phyloP scores from a whole-genome alignment of 169 alveolate species.

The Plasmodium fragile region DNA sequence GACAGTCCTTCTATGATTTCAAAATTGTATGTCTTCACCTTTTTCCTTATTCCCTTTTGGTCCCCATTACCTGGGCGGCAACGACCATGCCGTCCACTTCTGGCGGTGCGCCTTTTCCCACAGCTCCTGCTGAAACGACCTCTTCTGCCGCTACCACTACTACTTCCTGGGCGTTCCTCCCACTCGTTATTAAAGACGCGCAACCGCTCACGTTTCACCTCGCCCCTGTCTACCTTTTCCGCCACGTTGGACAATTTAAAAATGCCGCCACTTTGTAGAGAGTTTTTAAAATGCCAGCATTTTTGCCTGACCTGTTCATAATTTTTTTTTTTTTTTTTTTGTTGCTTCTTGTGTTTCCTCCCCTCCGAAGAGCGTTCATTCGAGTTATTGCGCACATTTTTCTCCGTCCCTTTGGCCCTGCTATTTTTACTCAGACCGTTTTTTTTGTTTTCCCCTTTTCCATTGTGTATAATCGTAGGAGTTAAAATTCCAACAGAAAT shows the following conservation, averaged over 20 bases:
- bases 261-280: slow-evolving; percentile 6
- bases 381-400: not conserved
- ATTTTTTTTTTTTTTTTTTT: not conserved
- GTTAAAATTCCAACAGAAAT: slow-evolving; percentile 2
- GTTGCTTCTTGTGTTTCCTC: not conserved
- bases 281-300: slow-evolving; percentile 15
- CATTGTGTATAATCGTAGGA: not conserved
- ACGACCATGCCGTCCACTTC: not conserved
- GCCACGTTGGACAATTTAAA: slow-evolving; percentile 7
- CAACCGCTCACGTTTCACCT: not conserved
- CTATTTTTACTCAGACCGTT: not conserved
- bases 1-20: slow-evolving; percentile 4
- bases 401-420: not conserved
- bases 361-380: not conserved
- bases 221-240: slow-evolving; percentile 7
- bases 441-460: not conserved
- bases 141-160: not conserved
- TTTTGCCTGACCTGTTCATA: not conserved
- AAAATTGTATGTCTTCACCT: slow-evolving; percentile 1
- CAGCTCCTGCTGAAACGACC: not conserved
- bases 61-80: not conserved
- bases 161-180: not conserved
- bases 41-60: not conserved
- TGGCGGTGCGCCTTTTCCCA: not conserved
- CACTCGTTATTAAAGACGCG: not conserved